Percentiles rank a stretch among this genome's conserved stretches.
Evolutionary conservation across 2,329 filamentous ascomycete genomes (phyloP).

Genomic region (Phoma sp.): DNA sequence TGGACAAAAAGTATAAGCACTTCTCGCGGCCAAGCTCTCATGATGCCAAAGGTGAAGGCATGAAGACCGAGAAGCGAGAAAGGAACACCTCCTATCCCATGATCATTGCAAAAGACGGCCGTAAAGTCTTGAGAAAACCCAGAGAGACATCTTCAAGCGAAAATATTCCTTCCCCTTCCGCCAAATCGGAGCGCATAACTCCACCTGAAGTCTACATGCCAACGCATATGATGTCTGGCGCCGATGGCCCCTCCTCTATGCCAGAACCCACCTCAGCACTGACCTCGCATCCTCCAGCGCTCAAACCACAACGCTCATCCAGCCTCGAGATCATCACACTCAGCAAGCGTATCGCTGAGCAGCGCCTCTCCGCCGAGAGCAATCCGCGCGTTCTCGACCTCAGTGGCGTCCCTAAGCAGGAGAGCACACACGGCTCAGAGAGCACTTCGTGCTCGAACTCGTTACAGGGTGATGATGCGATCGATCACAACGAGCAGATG

Average conservation of each 20-base stretch:
- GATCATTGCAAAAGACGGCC: slow-evolving; percentile 13
- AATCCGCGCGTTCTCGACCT: slow-evolving; percentile 21
- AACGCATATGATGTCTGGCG: slow-evolving; percentile 12
- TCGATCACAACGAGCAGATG: slow-evolving; percentile 2
- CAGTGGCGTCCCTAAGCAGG: slow-evolving; percentile 11
- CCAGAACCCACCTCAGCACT: slow-evolving; percentile 7
- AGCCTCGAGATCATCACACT: slow-evolving; percentile 30
- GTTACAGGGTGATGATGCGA: neutral
- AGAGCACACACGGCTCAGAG: neutral
- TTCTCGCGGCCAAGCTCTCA: slow-evolving; percentile 10
- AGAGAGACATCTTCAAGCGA: neutral
- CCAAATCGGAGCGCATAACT: neutral
- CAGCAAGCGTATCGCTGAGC: neutral
- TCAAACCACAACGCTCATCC: slow-evolving; percentile 5
- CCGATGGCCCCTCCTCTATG: slow-evolving; percentile 5
- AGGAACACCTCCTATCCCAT: slow-evolving; percentile 7
- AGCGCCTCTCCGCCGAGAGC: slow-evolving; percentile 13
- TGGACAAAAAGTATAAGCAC: slow-evolving; percentile 9
- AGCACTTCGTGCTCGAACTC: slow-evolving; percentile 2
- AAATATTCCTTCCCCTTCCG: neutral
- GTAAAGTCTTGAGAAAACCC: slow-evolving; percentile 7
- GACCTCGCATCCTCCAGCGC: neutral
- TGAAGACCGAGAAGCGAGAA: neutral
- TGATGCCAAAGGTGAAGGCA: neutral
- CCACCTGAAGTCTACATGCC: neutral